Evolutionary conservation across 2,329 filamentous ascomycete species (phyloP).

Genomic region (Cyphellophora attinorum): DNA sequence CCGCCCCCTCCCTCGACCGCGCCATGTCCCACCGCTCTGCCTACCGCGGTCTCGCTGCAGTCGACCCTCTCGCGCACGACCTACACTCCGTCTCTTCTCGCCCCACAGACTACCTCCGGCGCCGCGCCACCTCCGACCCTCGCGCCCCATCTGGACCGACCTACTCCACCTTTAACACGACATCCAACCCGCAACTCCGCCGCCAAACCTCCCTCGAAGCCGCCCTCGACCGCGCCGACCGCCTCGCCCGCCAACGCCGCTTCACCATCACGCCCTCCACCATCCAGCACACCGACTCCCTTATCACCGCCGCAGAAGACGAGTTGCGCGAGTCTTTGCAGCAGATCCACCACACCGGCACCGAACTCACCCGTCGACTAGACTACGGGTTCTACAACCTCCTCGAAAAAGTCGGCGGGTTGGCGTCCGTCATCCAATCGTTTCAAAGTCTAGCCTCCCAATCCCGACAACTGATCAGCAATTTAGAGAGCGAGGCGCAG

Average conservation of each 20-base stretch:
- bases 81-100: background rate
- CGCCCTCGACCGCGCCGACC: conserved; percentile 10
- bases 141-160: background rate
- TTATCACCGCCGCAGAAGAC: conserved; percentile 13
- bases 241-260: conserved; percentile 9
- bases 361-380: conserved; percentile 34
- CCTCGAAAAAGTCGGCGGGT: conserved; percentile 31
- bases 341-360: conserved; percentile 16
- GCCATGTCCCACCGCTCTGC: background rate
- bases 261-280: conserved; percentile 3
- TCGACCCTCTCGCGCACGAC: background rate
- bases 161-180: no score
- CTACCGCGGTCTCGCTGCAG: background rate
- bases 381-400: conserved; percentile 41
- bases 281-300: conserved; percentile 8
- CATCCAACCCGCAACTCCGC: background rate
- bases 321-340: conserved; percentile 13
- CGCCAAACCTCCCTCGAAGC: conserved; percentile 10
- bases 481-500: conserved; percentile 28
- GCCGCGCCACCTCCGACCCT: background rate
- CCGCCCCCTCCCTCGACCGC: background rate
- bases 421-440: conserved; percentile 29
- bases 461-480: conserved; percentile 24
- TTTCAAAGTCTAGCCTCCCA: conserved; percentile 32
- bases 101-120: background rate